These are phyloP conservation scores for Parathielavia appendiculata DNA, from an alignment of 495 filamentous ascomycete genomes.

Conservation along the genomic window DNA sequence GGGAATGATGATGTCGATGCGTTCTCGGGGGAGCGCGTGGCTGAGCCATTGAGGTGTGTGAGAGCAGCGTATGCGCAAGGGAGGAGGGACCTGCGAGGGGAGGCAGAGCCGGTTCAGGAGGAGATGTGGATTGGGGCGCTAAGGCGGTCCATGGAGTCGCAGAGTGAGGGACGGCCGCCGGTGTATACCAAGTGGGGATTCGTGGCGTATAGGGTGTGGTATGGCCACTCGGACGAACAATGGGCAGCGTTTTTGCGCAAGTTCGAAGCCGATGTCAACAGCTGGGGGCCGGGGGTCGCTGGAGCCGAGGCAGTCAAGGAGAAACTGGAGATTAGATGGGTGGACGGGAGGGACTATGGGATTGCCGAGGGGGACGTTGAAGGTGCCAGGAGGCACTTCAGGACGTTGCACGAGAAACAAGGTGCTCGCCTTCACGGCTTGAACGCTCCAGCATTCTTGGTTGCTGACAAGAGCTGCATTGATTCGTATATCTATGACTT, in stretches of 20 bases:
- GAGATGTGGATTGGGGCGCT: constrained; percentile 15
- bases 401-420: neutral
- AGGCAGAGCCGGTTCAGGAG: neutral
- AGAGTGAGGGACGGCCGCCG: neutral
- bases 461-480: constrained; percentile 6
- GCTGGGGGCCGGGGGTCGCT: constrained; percentile 8
- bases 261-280: constrained; percentile 11
- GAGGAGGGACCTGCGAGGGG: constrained; percentile 16
- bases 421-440: neutral
- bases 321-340: constrained; percentile 16
- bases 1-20: neutral
- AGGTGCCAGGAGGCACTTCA: constrained; percentile 12
- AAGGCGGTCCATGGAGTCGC: neutral
- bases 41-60: neutral
- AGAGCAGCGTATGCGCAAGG: constrained; percentile 3
- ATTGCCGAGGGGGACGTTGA: constrained; percentile 19
- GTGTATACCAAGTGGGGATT: constrained; percentile 16
- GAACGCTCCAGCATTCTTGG: constrained; percentile 10
- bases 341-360: constrained; percentile 17
- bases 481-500: constrained; percentile 4
- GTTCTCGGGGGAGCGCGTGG: too few species aligned
- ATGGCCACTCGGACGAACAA: constrained; percentile 10
- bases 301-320: constrained; percentile 5
- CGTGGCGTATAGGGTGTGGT: constrained; percentile 19
- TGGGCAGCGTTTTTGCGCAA: constrained; percentile 12